Evolutionary conservation across 2,329 filamentous ascomycete genomes (phyloP).

Genomic region (Penicillium sp.): DNA sequence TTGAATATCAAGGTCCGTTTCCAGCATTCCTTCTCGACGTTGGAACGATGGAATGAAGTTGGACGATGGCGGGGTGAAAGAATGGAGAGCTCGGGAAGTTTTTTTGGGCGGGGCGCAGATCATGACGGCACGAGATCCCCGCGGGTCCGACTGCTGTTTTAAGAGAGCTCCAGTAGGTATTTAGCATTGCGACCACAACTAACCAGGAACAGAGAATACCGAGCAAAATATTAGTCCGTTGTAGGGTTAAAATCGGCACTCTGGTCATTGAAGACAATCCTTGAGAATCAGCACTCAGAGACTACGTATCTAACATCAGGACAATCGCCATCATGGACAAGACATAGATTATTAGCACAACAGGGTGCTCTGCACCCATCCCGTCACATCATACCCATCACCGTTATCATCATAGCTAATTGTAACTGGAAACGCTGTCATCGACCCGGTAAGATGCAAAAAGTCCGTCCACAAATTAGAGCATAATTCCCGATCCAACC

Average conservation of each 20-base stretch:
- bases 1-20: not conserved
- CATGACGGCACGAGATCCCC: conserved; percentile 23
- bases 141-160: not conserved
- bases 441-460: conserved; percentile 5
- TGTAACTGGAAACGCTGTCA: not conserved
- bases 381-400: not conserved
- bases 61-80: conserved; percentile 9
- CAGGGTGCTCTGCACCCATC: not conserved
- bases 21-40: conserved; percentile 7
- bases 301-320: conserved; percentile 1
- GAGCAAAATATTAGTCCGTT: not conserved
- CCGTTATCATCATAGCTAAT: not conserved
- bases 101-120: conserved; percentile 31
- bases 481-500: not conserved
- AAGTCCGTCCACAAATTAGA: not conserved
- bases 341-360: conserved; percentile 7
- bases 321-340: conserved; percentile 5
- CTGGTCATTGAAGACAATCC: not conserved
- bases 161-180: not conserved
- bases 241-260: not conserved
- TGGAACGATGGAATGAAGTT: conserved; percentile 5
- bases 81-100: conserved; percentile 23
- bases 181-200: not conserved
- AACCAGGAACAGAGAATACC: no score
- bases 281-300: conserved; percentile 1